Evolutionary conservation across 805 yeast species (phyloP), one percentile per base, ranked within the genome.

Genomic region (Candida awuae): DNA sequence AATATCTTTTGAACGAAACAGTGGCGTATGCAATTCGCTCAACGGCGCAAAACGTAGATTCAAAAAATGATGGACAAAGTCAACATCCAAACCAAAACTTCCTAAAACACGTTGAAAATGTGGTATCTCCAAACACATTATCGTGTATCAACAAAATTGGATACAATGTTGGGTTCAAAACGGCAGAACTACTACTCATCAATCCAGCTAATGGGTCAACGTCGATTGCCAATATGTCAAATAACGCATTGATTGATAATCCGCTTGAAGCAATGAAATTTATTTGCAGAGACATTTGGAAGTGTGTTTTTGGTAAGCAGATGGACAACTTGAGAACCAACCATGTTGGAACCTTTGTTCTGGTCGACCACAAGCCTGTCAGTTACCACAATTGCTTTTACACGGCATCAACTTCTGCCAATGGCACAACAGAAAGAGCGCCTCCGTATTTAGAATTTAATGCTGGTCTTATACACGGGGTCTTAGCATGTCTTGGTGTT

Each of bases 211-310:
- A 19, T 19, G 12, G 28, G 28, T 23, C 32, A 14, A 13, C 27
- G 10, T 16, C 32, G 19, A 16, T 40, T 20, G 15, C 27, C n/a
- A 27, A 29, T 27, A 3, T 38, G 3, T 38, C 42, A 9, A 38
- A 30, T 10, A 27, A 31, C 19, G 28, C 37, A 18, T 14, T 38
- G 8, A 20, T 22, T 12, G 38, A 33, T 4, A 32, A 32, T 17
- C 68, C 83, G 10, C 61, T 90, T 28, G 88, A 84, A 47, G 72
- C 90, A 29, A 84, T 92, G 85, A 90, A 90, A 61, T 87, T 85
- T 56, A 74, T 92, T 5, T 88, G 97, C 56, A 72, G 94, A 33
- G 97, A 88, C 49, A 81, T 88, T 21, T 92, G 97, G 97, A 77
- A 74, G 50, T 62, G 71, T 38, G 55, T 90, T 21, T 86, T 76